Base-by-base conservation (phyloP, 108 stramenopile genomes). In the Pseudonitzschia multiseries region DNA sequence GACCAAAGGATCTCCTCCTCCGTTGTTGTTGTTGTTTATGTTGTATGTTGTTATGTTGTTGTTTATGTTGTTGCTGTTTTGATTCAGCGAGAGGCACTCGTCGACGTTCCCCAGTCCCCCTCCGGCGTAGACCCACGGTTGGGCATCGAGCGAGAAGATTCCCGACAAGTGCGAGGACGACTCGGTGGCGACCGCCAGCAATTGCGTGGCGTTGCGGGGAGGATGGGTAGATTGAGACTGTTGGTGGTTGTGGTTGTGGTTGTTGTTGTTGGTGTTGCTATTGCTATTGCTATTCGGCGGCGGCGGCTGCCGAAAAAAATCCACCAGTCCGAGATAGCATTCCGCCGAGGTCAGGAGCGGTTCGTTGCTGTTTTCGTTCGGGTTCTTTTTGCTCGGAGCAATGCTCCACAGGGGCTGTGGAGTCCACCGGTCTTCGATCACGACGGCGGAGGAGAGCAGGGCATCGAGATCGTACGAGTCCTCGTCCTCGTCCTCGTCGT, bases 41-140 rank as follows among this genome's bases (percentile, higher is more conserved):
- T 9, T 10, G 21, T 9, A 12, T 0, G 9, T 9, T 13, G 9
- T 18, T 18, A 12, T 18, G 10, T 18, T 26, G 10, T 2, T 17
- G n/a, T 17, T 56, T 18, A 10, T 17, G 21, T 9, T 17, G 9
- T 14, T 14, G 21, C 0, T 1, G n/a, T 15, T 0, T 9, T 26
- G 33, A 9, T 60, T 62, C 12, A 62, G 22, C 40, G 61, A 62
- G 32, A 79, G 76, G 60, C 85, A 86, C 72, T 86, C 86, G 44
- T 80, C 68, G 0, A 79, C 75, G 59, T 86, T 86, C n/a, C 86
- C 86, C 21, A 86, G 52, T 33, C 86, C 86, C 24, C 80, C 77
- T 17, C 81, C 82, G 20, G 79, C 79, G 50, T 79, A 86, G 18
- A 83, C 69, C 75, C 79, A 86, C 14, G 86, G 86, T 65, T 86